A percentile compares a stretch with the other conserved stretches of the same genome.
Conservation (phyloP, 306 rosid genomes). For the Lablab purpureus region DNA sequence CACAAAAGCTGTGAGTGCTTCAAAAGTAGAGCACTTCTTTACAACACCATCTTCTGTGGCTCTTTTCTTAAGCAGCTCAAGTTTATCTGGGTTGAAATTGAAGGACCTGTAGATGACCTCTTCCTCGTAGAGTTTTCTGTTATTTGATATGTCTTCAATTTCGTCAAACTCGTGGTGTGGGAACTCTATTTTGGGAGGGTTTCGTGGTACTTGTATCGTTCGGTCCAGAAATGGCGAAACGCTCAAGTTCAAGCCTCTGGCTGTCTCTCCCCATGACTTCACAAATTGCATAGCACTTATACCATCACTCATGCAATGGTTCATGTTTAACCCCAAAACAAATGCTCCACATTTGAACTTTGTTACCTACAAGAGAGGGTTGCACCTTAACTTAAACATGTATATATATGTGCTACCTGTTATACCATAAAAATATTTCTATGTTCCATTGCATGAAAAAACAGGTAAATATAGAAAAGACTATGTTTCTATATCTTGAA, state of each 20-base stretch:
- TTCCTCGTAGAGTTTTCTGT: slow-evolving; percentile 47
- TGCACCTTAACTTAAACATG: background rate
- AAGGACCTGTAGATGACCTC: slow-evolving; percentile 59
- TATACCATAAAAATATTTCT: background rate
- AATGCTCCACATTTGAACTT: slow-evolving; percentile 11
- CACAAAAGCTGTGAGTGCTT: slow-evolving; percentile 74
- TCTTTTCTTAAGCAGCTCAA: slow-evolving; percentile 56
- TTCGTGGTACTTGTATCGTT: slow-evolving; percentile 56
- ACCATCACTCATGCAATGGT: slow-evolving; percentile 8
- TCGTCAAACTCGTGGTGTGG: slow-evolving; percentile 62
- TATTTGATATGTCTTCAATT: slow-evolving; percentile 66
- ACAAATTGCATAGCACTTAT: slow-evolving; percentile 43
- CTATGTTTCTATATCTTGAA: too few relatives aligned
- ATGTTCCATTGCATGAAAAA: too few relatives aligned
- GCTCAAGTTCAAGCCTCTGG: slow-evolving; percentile 62
- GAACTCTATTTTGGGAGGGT: slow-evolving; percentile 58
- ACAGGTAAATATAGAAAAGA: too few relatives aligned
- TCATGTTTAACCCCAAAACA: slow-evolving; percentile 6
- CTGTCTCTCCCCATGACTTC: slow-evolving; percentile 72
- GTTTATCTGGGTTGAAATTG: slow-evolving; percentile 56
- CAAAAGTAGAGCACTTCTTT: slow-evolving; percentile 58
- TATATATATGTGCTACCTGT: background rate
- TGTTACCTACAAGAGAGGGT: slow-evolving; percentile 8
- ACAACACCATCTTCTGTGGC: slow-evolving; percentile 63
- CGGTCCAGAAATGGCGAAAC: slow-evolving; percentile 61